phyloP scores from a whole-genome alignment of 2,329 filamentous ascomycete genomes.

The Penicillium sp. region DNA sequence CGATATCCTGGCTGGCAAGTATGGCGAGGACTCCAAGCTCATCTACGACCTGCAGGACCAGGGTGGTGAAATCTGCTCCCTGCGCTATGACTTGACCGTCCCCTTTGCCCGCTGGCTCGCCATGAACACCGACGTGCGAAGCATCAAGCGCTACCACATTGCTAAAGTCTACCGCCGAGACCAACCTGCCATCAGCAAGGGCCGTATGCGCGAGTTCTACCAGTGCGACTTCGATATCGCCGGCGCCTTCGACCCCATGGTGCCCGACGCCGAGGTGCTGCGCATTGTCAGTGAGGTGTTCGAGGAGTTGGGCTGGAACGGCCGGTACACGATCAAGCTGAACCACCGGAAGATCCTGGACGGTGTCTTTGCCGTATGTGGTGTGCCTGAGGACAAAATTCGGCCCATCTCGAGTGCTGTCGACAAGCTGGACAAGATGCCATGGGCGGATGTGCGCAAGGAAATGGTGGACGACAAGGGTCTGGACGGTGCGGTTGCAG shows the following conservation, averaged over 20 bases:
- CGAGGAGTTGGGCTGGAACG: slow-evolving; percentile 68
- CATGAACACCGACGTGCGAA: slow-evolving; percentile 77
- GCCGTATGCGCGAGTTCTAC: slow-evolving; percentile 92
- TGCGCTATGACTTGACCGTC: slow-evolving; percentile 83
- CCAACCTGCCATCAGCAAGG: slow-evolving; percentile 81
- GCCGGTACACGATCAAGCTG: slow-evolving; percentile 78
- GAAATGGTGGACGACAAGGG: slow-evolving; percentile 95
- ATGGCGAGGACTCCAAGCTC: slow-evolving; percentile 86
- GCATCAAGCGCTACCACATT: slow-evolving; percentile 91
- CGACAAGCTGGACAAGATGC: slow-evolving; percentile 90
- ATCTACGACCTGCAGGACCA: slow-evolving; percentile 88
- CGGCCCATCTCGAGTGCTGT: slow-evolving; percentile 86
- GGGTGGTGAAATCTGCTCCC: slow-evolving; percentile 75
- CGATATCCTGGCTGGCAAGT: slow-evolving; percentile 82
- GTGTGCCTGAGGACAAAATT: slow-evolving; percentile 81
- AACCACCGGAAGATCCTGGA: slow-evolving; percentile 95
- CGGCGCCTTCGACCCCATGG: slow-evolving; percentile 78
- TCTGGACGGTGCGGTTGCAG: slow-evolving; percentile 67
- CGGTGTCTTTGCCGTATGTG: slow-evolving; percentile 84
- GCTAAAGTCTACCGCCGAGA: slow-evolving; percentile 84
- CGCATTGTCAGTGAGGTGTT: slow-evolving; percentile 82
- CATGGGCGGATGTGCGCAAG: slow-evolving; percentile 82
- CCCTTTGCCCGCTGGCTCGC: slow-evolving; percentile 89
- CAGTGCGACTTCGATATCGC: slow-evolving; percentile 97
- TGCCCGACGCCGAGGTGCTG: slow-evolving; percentile 85